Base-by-base conservation (phyloP, 2,329 filamentous ascomycete species). In the Trichoderma semiorbis region DNA sequence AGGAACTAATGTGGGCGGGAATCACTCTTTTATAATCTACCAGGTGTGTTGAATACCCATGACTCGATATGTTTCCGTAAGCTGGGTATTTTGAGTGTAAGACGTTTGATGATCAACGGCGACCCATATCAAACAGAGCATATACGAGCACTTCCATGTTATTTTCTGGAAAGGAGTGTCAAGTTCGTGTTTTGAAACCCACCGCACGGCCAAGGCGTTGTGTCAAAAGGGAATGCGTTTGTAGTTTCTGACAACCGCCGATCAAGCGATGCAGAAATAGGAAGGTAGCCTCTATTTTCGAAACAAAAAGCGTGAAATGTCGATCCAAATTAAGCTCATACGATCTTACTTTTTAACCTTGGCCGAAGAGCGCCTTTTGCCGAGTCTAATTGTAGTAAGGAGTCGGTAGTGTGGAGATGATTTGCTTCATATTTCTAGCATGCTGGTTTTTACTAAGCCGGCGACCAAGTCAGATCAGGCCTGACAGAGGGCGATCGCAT, bases 231-330 rank as follows among this genome's bases (percentile, higher is more conserved):
- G 43, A n/a, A 6, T 30, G 39, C 61, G 36, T 21, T 24, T 32
- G 12, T 7, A 10, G 7, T 4, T 11, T 28, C 18, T 5, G 4
- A 64, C 24, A 57, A n/a, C 3, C 21, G 61, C 16, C 26, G 61
- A 64, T 64, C 36, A 50, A n/a, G 61, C 61, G 61, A 64, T 64
- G 34, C 61, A 21, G 18, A 50, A 64, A 64, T 28, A 64, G 61
- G 61, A 64, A 64, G 61, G 36, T 39, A 39, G 28, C 21, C 16
- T 53, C 47, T 7, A 53, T 24, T 53, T 53, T 53, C 21, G 47
- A 24, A 64, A 47, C 36, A 47, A 16, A 26, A 30, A 3, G 26
- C 34, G 61, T 30, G 26, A 43, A 50, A 28, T 16, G 21, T 14
- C 24, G 26, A 14, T 32, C 26, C 24, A 63, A 64, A 30, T 47